These are phyloP conservation scores for Tulasnella sp. DNA, from an alignment of 768 basidiomycete genomes.

Conservation along the genomic window DNA sequence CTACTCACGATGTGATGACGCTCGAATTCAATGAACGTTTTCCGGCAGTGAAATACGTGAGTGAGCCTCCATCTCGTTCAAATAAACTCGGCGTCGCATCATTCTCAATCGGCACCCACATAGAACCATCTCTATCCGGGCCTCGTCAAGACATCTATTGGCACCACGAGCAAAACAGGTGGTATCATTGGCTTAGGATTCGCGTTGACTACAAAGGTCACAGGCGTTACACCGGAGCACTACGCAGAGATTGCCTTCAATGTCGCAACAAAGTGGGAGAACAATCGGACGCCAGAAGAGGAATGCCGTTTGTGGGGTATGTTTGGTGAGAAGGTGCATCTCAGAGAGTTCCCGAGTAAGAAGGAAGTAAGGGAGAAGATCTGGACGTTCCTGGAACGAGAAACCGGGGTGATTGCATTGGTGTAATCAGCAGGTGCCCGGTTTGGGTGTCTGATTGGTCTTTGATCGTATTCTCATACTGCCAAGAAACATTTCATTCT, in stretches of 20 bases:
- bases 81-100: neutral
- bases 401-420: neutral
- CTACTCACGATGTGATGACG: slow-evolving; percentile 8
- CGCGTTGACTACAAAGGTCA: neutral
- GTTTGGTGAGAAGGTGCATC: neutral
- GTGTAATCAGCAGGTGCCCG: neutral
- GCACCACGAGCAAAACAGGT: neutral
- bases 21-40: slow-evolving; percentile 12
- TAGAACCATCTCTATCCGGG: slow-evolving; percentile 12
- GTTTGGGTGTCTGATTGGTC: too few species aligned
- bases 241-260: slow-evolving; percentile 12
- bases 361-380: slow-evolving; percentile 5
- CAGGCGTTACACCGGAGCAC: slow-evolving; percentile 8
- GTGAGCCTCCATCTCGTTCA: neutral
- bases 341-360: slow-evolving; percentile 1
- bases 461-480: too few species aligned
- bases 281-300: neutral
- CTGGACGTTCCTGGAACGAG: slow-evolving; percentile 1
- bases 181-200: neutral
- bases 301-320: slow-evolving; percentile 9
- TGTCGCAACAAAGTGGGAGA: slow-evolving; percentile 5
- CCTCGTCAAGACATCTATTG: neutral
- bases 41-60: slow-evolving; percentile 9
- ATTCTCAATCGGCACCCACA: neutral
- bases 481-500: too few species aligned